Evolutionary conservation across 306 rosid species (phyloP).

Genomic region (Lathyrus oleraceus): DNA sequence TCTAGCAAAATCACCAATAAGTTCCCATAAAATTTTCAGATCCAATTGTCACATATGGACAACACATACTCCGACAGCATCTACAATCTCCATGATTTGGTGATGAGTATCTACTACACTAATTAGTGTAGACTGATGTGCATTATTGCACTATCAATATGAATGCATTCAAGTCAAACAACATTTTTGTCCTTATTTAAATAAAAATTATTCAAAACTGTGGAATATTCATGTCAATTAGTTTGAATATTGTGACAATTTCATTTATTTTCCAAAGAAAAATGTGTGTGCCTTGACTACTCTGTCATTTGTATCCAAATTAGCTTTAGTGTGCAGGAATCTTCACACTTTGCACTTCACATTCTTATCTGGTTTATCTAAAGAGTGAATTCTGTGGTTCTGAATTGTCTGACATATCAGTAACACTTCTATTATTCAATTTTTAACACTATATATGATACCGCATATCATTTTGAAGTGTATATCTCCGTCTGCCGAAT

Average conservation of each 20-base stretch:
- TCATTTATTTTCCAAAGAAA: constrained; percentile 21
- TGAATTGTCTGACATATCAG: too few relatives aligned
- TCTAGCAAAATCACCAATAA: not conserved
- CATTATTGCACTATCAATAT: constrained; percentile 4
- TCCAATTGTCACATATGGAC: not conserved
- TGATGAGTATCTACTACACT: not conserved
- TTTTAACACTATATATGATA: too few relatives aligned
- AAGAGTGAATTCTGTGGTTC: constrained; percentile 1
- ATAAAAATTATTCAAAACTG: not conserved
- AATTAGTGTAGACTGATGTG: constrained; percentile 1
- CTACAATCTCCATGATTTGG: not conserved
- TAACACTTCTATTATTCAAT: too few relatives aligned
- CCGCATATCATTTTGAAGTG: too few relatives aligned
- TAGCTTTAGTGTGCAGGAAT: not conserved
- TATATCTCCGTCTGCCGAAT: not conserved
- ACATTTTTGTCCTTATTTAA: not conserved
- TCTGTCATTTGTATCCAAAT: constrained; percentile 8
- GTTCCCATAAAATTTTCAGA: not conserved
- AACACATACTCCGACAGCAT: not conserved
- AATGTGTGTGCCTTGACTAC: not conserved
- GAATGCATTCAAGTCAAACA: not conserved
- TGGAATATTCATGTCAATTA: not conserved
- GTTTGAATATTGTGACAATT: not conserved
- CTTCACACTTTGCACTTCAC: not conserved
- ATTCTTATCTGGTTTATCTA: not conserved